Evolutionary conservation across 345 rosid genomes (phyloP).

Genomic region (Linum usitatissimum): DNA sequence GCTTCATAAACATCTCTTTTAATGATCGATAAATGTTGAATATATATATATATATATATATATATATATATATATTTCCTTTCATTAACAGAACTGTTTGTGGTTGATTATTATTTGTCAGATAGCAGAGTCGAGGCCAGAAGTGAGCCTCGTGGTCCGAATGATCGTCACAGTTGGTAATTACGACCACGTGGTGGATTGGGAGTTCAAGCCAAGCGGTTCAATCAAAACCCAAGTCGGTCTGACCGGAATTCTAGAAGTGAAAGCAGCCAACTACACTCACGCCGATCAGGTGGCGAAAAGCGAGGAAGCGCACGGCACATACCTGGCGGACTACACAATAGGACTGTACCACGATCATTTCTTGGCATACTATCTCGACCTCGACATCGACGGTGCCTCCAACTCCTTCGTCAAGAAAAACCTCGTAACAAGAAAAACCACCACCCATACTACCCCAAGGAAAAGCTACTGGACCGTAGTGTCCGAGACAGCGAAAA

Average conservation of each 20-base stretch:
- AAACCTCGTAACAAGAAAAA: slow-evolving; percentile 25
- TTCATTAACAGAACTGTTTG: too few species aligned
- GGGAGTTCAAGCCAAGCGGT: slow-evolving; percentile 27
- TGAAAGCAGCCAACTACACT: slow-evolving; percentile 23
- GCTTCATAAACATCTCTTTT: too few species aligned
- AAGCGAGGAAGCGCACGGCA: slow-evolving; percentile 30
- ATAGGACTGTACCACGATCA: slow-evolving; percentile 46
- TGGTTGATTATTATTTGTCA: slow-evolving; percentile 9
- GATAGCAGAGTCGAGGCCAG: slow-evolving; percentile 44
- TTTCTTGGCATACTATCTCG: slow-evolving; percentile 36
- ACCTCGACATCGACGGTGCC: slow-evolving; percentile 43
- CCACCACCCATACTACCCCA: slow-evolving; percentile 13
- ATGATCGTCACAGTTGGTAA: slow-evolving; percentile 32
- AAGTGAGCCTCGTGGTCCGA: slow-evolving; percentile 42
- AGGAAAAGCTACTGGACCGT: slow-evolving; percentile 48
- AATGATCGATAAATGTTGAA: too few species aligned
- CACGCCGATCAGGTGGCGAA: slow-evolving; percentile 25
- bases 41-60: too few species aligned
- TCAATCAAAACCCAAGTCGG: slow-evolving; percentile 48
- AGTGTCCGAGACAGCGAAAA: slow-evolving; percentile 27
- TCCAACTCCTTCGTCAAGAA: slow-evolving; percentile 34
- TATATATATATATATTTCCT: too few species aligned
- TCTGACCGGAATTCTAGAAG: slow-evolving; percentile 41
- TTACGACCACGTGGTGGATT: slow-evolving; percentile 19
- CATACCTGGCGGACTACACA: slow-evolving; percentile 33